phyloP scores from a whole-genome alignment of 116 monocot species.

The Trichopus zeylanicus region DNA sequence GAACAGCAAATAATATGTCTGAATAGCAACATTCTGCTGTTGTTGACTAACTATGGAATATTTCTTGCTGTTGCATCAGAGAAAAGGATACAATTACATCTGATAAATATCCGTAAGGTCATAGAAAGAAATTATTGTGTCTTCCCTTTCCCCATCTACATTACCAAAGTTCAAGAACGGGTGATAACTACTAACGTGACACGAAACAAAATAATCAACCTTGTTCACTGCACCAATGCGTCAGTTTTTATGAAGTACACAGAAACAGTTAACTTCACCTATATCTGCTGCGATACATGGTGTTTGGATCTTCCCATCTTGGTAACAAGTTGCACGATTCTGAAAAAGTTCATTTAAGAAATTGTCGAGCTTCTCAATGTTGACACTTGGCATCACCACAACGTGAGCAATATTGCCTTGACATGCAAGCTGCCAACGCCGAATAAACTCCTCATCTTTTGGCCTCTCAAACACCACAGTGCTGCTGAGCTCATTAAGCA shows the following conservation, averaged over 20 bases:
- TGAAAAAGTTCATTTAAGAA: constrained; percentile 59
- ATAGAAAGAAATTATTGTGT: not conserved
- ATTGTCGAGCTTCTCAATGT: constrained; percentile 57
- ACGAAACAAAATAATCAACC: not conserved
- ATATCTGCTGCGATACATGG: constrained; percentile 50
- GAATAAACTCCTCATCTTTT: constrained; percentile 61
- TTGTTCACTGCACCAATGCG: not conserved
- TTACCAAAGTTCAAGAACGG: too few species aligned
- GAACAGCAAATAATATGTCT: not conserved
- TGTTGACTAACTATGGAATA: not conserved
- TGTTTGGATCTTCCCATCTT: constrained; percentile 21
- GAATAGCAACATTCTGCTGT: not conserved
- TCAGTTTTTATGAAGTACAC: constrained; percentile 38
- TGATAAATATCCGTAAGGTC: too few species aligned
- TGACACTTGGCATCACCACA: constrained; percentile 89
- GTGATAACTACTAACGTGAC: not conserved
- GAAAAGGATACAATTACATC: not conserved
- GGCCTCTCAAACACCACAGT: constrained; percentile 93
- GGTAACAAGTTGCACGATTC: constrained; percentile 39
- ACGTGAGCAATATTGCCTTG: constrained; percentile 92
- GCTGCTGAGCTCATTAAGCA: constrained; percentile 97
- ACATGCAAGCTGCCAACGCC: constrained; percentile 88
- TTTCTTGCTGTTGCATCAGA: not conserved
- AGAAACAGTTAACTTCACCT: constrained; percentile 57
- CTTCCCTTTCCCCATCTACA: not conserved